Base-by-base conservation (phyloP, 345 rosid species). In the Pseudoturritis turrita region DNA sequence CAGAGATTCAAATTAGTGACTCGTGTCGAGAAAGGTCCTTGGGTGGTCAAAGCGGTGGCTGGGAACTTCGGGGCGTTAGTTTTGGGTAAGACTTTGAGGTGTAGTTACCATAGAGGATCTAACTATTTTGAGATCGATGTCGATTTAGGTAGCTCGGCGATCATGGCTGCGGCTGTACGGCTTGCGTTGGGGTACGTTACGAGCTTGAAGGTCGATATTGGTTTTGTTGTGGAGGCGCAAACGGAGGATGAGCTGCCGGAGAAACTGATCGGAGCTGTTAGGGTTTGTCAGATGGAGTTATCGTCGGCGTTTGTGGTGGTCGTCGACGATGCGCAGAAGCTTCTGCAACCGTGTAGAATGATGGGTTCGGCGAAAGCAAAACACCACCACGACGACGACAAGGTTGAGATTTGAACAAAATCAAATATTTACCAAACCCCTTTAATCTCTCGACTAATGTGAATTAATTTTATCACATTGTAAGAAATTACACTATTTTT, bases 91-190 rank as follows among this genome's bases (percentile, higher is more conserved):
- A 79, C 87, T 1, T 51, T 85, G 74, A 86, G 72, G n/a, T 84
- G 90, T 44, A 85, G 63, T 53, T 92, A 92, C 68, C 81, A 90
- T 19, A 78, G 88, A 59, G 96, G 98, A 33, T 46, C 73, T 0
- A 90, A 92, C 61, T 92, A 92, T 71, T 70, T 92, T 13, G 98
- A 90, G 83, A 81, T 92, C 15, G 93, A 90, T 63, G 84, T 90
- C 26, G 93, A 92, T 28, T 64, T 87, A 2, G 81, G 83, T 4
- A 92, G 91, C 79, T 90, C 90, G 23, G 44, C 72, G 13, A 83
- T 90, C 40, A 78, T 94, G 2, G 67, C 35, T 35, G 80, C 90
- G 51, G 69, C 85, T 29, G 25, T 83, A n/a, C 83, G 88, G 60
- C 79, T 93, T 7, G 77, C 78, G 23, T 65, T 90, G 61, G 83